Evolutionary conservation across 1,139 yeast genomes (phyloP).

Genomic region (Meyerozyma elateridarum): DNA sequence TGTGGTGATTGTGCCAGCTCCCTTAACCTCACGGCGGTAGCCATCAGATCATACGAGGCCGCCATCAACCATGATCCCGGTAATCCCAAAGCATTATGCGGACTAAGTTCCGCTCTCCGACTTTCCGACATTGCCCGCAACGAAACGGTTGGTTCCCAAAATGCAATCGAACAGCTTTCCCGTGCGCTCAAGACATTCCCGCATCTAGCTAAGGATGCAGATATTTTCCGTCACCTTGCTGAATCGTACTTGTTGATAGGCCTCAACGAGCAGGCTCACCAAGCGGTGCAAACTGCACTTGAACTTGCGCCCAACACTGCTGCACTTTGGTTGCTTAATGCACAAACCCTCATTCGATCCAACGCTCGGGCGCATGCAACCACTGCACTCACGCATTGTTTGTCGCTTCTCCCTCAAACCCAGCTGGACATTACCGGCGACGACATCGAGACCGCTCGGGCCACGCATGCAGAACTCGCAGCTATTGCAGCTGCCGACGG

Average conservation of each 20-base stretch:
- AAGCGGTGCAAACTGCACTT: conserved; percentile 43
- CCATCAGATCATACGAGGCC: conserved; percentile 42
- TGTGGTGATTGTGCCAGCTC: conserved; percentile 49
- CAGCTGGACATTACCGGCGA: conserved; percentile 19
- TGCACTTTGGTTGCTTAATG: conserved; percentile 41
- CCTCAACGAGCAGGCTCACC: conserved; percentile 49
- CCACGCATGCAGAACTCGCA: conserved; percentile 51
- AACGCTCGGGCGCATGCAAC: conserved; percentile 43
- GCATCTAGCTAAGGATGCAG: conserved; percentile 28
- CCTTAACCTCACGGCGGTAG: conserved; percentile 35
- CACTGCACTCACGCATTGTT: conserved; percentile 40
- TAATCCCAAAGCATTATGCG: conserved; percentile 37
- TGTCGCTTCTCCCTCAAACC: conserved; percentile 34
- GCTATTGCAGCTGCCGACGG: conserved; percentile 50
- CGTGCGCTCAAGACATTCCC: conserved; percentile 32
- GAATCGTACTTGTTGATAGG: conserved; percentile 46
- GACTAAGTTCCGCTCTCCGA: conserved; percentile 38
- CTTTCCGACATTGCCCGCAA: conserved; percentile 31
- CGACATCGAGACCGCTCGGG: conserved; percentile 44
- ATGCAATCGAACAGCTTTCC: conserved; percentile 39
- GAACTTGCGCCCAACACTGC: conserved; percentile 40
- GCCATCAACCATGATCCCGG: conserved; percentile 44
- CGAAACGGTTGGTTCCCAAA: conserved; percentile 38
- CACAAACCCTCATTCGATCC: conserved; percentile 41
- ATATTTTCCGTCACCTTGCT: conserved; percentile 43